A percentile compares a stretch with the other conserved stretches of the same genome.
Conservation (phyloP, 768 basidiomycete genomes). For the Piloderma croceum region DNA sequence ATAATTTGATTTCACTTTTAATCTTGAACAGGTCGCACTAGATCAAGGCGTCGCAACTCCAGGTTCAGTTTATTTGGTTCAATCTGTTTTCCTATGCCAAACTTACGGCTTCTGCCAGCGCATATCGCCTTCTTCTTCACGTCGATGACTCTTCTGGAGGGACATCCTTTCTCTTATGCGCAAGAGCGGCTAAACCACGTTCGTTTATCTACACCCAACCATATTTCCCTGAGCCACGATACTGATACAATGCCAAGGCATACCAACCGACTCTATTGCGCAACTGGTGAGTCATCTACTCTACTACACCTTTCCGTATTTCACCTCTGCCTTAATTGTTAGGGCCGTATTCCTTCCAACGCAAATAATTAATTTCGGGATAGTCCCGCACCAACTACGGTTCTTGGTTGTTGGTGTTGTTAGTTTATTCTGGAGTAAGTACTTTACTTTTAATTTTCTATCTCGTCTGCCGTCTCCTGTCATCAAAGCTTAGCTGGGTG, state of each 20-base stretch:
- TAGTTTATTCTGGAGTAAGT: conserved; percentile 79
- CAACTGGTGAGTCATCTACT: conserved; percentile 51
- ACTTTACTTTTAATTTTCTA: conserved; percentile 1
- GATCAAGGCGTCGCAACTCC: neutral
- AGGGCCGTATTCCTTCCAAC: conserved; percentile 75
- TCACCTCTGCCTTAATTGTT: conserved; percentile 1
- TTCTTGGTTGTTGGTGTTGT: conserved; percentile 72
- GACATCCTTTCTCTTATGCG: conserved; percentile 51
- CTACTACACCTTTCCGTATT: neutral
- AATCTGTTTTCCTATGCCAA: conserved; percentile 2
- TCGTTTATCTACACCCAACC: conserved; percentile 1
- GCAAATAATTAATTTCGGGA: conserved; percentile 71
- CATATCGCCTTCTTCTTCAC: conserved; percentile 58
- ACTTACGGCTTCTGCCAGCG: conserved; percentile 18
- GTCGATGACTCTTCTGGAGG: conserved; percentile 77
- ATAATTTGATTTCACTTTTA: neutral
- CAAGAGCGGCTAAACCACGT: conserved; percentile 40
- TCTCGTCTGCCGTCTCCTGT: conserved; percentile 1
- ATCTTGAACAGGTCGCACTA: neutral
- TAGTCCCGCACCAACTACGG: conserved; percentile 73
- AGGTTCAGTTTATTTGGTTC: conserved; percentile 3
- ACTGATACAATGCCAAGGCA: conserved; percentile 33
- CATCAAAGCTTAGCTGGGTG: neutral
- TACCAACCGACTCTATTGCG: conserved; percentile 70
- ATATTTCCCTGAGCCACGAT: neutral